These are phyloP conservation scores for Blastobotrys chiropterorum DNA, from an alignment of 805 yeast genomes.

Conservation along the genomic window DNA sequence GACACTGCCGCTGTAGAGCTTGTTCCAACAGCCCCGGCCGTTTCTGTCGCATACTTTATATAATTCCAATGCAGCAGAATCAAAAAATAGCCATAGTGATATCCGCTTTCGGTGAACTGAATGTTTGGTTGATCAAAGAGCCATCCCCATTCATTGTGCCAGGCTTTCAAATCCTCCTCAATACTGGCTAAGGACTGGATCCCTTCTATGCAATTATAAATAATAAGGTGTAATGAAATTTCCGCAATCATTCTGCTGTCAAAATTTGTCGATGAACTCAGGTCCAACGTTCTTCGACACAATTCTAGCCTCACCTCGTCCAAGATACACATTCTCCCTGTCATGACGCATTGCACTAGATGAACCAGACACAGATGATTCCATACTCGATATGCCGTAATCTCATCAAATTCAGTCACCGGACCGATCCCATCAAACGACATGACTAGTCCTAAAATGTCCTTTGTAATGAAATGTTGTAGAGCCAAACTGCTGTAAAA, in stretches of 20 bases:
- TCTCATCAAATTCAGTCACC: constrained; percentile 42
- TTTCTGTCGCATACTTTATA: constrained; percentile 5
- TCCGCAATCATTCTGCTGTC: constrained; percentile 83
- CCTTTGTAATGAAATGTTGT: constrained; percentile 51
- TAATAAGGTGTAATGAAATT: constrained; percentile 51
- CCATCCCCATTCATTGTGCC: constrained; percentile 68
- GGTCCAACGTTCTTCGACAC: constrained; percentile 51
- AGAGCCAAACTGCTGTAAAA: constrained; percentile 58
- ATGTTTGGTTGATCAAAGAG: constrained; percentile 63
- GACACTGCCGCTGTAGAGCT: constrained; percentile 1
- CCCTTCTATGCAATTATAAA: constrained; percentile 52
- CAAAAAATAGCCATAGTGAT: constrained; percentile 53
- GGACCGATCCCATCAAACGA: constrained; percentile 26
- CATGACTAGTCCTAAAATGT: constrained; percentile 28
- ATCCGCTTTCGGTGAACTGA: constrained; percentile 69
- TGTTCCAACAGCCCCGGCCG: not conserved
- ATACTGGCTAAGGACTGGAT: constrained; percentile 32
- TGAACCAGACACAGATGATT: constrained; percentile 67
- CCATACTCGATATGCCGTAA: constrained; percentile 59
- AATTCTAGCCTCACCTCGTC: constrained; percentile 55
- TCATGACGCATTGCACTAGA: constrained; percentile 54
- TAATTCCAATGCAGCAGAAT: constrained; percentile 39
- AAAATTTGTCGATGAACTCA: constrained; percentile 61
- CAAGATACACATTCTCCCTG: constrained; percentile 58
- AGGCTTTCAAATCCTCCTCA: constrained; percentile 44